Evolutionary conservation across 148 eudicot species (phyloP), one percentile per base, ranked within the genome.

Genomic region (Polygonum maritimum): DNA sequence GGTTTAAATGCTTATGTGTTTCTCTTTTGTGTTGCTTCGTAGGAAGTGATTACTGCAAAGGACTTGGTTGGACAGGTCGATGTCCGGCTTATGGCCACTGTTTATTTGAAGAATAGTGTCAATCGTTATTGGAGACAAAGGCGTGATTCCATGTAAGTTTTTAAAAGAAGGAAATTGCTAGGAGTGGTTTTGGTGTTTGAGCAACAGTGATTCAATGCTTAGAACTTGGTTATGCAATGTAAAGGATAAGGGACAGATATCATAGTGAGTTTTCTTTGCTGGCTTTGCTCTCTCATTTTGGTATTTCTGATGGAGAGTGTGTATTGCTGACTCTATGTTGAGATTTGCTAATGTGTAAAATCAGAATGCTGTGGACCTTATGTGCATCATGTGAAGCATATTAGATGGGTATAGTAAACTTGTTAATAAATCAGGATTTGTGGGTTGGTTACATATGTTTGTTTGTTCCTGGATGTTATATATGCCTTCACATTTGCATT

Each of bases 1-100:
- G 36, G 26, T 26, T 26, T 10, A 16, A 62, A 11, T 67, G 44
- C 44, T 18, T 33, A 63, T 57, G 19, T 13, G 39, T 40, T 54
- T 54, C 19, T 26, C 19, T 21, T 21, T 35, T 26, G 47, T 44
- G 33, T 60, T 21, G 40, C 69, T 71, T 3, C 7, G 57, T 48
- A 95, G 99, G 99, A 95, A 84, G 92, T 95, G 79, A 95, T 95
- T 63, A 90, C 90, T 78, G 87, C 99, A 3, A 86, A 84, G 76
- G 96, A 95, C 85, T 88, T 92, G 76, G 90, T 79, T 18, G 81
- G 85, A 19, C 99, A 88, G 78, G 86, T 82, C 11, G 99, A 92
- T 83, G 99, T 95, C 67, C 92, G 99, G 45, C 79, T 92, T 73
- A 79, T 95, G 91, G 99, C 99, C 2, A 86, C 99, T 0, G 94